Evolutionary conservation across 169 alveolate genomes (phyloP).

Genomic region (Cyclospora cayetanensis): DNA sequence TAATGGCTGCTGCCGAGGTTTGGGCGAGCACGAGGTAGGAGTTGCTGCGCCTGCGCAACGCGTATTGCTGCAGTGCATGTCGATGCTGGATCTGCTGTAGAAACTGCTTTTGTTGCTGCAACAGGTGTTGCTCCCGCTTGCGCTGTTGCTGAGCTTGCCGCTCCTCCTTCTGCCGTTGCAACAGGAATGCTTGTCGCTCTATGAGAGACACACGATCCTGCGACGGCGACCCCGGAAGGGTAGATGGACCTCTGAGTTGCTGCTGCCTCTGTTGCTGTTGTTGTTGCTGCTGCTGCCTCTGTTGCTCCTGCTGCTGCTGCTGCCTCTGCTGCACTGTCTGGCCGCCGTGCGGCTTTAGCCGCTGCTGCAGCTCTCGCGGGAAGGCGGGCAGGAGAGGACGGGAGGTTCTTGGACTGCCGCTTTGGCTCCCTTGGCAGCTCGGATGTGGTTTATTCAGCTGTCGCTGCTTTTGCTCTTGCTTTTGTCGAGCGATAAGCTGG

Average conservation of each 20-base stretch:
- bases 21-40: not conserved
- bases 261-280: not conserved
- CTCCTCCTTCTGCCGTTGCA: conserved; percentile 7
- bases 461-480: conserved; percentile 12
- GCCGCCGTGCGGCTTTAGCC: not conserved
- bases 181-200: not conserved
- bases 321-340: not conserved
- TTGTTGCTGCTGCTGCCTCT: not conserved
- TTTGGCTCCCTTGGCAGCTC: not conserved
- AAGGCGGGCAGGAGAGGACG: not conserved
- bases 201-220: not conserved
- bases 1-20: conserved; percentile 4
- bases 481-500: not conserved
- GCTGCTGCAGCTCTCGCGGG: conserved; percentile 13
- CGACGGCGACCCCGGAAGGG: not conserved
- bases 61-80: no score
- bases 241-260: not conserved
- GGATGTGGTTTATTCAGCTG: not conserved
- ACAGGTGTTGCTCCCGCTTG: no score
- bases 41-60: not conserved
- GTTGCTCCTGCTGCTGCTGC: conserved; percentile 1
- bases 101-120: not conserved
- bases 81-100: no score
- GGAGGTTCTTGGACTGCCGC: not conserved
- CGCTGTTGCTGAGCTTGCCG: not conserved